Conservation (phyloP, 1,139 yeast species). For the Kurtzmaniella quercitrusa region DNA sequence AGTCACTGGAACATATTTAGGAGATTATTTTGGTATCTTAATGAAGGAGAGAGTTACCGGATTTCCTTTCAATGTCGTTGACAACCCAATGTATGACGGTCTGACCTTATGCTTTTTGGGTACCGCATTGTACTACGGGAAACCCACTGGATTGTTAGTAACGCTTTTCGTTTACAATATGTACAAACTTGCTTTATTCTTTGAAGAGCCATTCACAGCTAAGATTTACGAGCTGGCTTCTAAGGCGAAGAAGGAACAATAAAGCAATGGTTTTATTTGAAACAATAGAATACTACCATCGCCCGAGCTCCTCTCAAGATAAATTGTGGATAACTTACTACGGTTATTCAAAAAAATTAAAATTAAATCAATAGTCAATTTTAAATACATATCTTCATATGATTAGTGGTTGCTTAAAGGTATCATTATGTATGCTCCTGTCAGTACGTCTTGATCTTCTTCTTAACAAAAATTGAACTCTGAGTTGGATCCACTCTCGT, state of each 20-base stretch:
- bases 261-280: no score
- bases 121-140: slow-evolving; percentile 81
- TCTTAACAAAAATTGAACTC: slow-evolving; percentile 21
- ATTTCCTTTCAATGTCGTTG: slow-evolving; percentile 86
- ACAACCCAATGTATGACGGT: slow-evolving; percentile 97
- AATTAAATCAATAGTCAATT: neutral
- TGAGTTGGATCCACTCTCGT: slow-evolving; percentile 24
- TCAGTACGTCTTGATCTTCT: neutral
- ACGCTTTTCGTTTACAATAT: slow-evolving; percentile 70
- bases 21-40: slow-evolving; percentile 94
- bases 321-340: no score
- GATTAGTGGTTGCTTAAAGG: no score
- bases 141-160: slow-evolving; percentile 81
- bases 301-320: no score
- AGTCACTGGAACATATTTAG: slow-evolving; percentile 91
- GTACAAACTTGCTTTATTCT: slow-evolving; percentile 78
- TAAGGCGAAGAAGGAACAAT: slow-evolving; percentile 16
- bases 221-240: slow-evolving; percentile 57
- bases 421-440: no score
- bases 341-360: neutral
- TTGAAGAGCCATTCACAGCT: slow-evolving; percentile 97
- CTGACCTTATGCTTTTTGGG: slow-evolving; percentile 87
- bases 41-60: slow-evolving; percentile 89
- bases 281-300: no score
- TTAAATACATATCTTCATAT: neutral